Conservation (phyloP, 306 rosid genomes). For the Lathyrus tuberosus region DNA sequence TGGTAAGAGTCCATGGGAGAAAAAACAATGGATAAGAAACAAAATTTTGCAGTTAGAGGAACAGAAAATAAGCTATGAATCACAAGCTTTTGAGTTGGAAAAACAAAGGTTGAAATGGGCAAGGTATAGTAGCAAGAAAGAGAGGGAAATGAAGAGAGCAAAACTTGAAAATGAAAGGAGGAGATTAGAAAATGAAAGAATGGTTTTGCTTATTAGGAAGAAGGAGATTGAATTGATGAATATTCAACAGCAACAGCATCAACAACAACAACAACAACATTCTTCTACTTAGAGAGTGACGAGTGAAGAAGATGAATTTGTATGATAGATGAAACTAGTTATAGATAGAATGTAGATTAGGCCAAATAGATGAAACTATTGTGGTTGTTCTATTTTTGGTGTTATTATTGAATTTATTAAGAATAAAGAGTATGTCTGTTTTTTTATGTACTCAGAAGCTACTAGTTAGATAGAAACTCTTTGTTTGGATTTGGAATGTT, state of each 20-base stretch:
- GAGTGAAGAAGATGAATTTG: slow-evolving; percentile 12
- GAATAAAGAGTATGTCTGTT: neutral
- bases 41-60: slow-evolving; percentile 69
- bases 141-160: slow-evolving; percentile 86
- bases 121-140: slow-evolving; percentile 81
- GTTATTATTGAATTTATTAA: neutral
- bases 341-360: neutral
- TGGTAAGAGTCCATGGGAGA: slow-evolving; percentile 67
- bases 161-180: slow-evolving; percentile 69
- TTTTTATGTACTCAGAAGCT: neutral
- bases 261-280: slow-evolving; percentile 52
- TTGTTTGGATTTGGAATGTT: slow-evolving; percentile 14
- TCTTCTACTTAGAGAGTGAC: slow-evolving; percentile 54
- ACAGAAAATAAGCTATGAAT: slow-evolving; percentile 53
- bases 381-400: slow-evolving; percentile 9
- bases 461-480: neutral
- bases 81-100: slow-evolving; percentile 68
- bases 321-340: slow-evolving; percentile 27
- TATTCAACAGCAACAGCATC: slow-evolving; percentile 52
- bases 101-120: slow-evolving; percentile 84
- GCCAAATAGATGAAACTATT: slow-evolving; percentile 5
- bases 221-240: slow-evolving; percentile 64
- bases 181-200: slow-evolving; percentile 70
- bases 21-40: slow-evolving; percentile 71
- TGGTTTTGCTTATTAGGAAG: slow-evolving; percentile 63